Base-by-base conservation (phyloP, 768 basidiomycete genomes). In the Tricholoma terreum region DNA sequence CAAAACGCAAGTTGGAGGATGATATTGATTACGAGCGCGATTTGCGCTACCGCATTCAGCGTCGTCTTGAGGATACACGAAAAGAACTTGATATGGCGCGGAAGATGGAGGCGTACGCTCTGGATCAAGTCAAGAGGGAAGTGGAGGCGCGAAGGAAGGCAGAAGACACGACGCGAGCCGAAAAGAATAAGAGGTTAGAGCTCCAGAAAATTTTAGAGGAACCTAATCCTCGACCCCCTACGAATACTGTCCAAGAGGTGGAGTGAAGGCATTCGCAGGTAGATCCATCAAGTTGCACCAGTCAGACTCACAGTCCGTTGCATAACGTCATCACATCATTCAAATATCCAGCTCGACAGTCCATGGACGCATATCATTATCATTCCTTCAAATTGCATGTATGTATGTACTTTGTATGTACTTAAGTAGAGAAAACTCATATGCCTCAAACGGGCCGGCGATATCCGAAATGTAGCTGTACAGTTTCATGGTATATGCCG, bases 111-210 rank as follows among this genome's bases (percentile, higher is more conserved):
- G 51, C 27, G 34, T 60, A 61, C 43, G 71, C 71, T 42, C 55
- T 69, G 59, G 59, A 58, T 52, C 63, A 62, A 58, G 63, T 64
- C 40, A 69, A 60, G 55, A 68, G 58, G 59, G 82, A 68, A 79
- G 82, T 64, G 80, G 84, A 70, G 83, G 80, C 50, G 81, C 88
- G 67, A 84, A 86, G 71, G 84, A 84, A 67, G 77, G 81, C 73
- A 84, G 92, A 61, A 85, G 81, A 63, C 75, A 77, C 61, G 81
- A 80, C 53, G 83, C 79, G 62, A 78, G 40, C 40, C 30, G 69
- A 70, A 63, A 61, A 58, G 50, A 56, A 45, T 24, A 61, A 60
- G 60, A 67, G 58, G 60, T 56, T 53, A 57, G 65, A 62, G 50
- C 58, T 53, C 36, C 55, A 62, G 54, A 43, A 35, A 0, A 49